Conservation (phyloP, 495 filamentous ascomycete species). For the Patellaria atrata region DNA sequence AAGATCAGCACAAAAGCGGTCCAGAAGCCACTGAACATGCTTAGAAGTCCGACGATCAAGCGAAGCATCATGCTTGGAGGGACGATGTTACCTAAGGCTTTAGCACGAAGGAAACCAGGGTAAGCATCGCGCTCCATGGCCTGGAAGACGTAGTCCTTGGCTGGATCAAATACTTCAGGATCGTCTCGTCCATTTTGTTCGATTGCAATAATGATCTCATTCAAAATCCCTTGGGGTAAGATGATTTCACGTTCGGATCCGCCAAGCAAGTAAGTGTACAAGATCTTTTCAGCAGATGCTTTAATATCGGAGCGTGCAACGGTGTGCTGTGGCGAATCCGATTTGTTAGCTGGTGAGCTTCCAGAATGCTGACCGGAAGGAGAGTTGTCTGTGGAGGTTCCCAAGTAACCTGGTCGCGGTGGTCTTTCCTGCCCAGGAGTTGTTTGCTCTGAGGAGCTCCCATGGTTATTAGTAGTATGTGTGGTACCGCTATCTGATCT, state of each 20-base stretch:
- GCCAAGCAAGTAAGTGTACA: constrained; percentile 86
- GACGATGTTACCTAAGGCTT: constrained; percentile 88
- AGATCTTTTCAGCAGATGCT: constrained; percentile 89
- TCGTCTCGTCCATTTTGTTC: constrained; percentile 83
- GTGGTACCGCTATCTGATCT: constrained; percentile 53
- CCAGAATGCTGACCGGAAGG: constrained; percentile 31
- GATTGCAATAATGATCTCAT: constrained; percentile 65
- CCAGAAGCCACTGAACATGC: constrained; percentile 89
- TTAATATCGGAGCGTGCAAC: constrained; percentile 77
- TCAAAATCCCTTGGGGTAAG: constrained; percentile 70
- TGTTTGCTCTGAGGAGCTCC: constrained; percentile 24
- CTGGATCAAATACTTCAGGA: constrained; percentile 89
- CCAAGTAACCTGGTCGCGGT: constrained; percentile 55
- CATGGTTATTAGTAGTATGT: constrained; percentile 49
- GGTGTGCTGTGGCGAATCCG: constrained; percentile 38
- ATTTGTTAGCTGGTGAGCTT: constrained; percentile 21
- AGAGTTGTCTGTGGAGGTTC: constrained; percentile 53
- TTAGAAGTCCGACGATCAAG: constrained; percentile 69
- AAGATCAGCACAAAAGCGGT: constrained; percentile 84
- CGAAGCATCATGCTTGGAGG: constrained; percentile 73
- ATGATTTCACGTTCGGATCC: constrained; percentile 92
- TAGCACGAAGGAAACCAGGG: constrained; percentile 85
- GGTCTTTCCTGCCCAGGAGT: constrained; percentile 36
- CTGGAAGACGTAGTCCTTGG: constrained; percentile 98
- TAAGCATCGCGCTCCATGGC: constrained; percentile 99